Conservation (phyloP, 495 filamentous ascomycete species). For the Mytilinidion resinicola region DNA sequence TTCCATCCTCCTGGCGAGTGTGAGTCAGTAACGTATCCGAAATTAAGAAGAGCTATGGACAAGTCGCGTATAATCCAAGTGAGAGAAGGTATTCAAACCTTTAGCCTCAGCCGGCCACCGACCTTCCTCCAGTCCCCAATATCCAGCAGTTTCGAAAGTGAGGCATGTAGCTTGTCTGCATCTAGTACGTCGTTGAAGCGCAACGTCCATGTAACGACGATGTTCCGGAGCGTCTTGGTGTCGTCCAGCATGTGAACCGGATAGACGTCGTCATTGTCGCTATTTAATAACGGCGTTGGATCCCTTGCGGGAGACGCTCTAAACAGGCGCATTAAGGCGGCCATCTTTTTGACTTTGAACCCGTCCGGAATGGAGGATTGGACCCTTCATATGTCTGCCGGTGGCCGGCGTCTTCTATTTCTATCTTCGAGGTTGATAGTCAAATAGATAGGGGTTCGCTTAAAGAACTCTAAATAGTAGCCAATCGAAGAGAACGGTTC, state of each 20-base stretch:
- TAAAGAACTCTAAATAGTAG: too few species aligned
- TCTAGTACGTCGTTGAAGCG: slow-evolving; percentile 15
- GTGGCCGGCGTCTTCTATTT: too few species aligned
- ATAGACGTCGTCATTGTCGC: slow-evolving; percentile 5
- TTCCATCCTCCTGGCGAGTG: slow-evolving; percentile 1
- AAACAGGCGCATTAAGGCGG: not conserved
- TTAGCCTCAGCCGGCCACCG: slow-evolving; percentile 12
- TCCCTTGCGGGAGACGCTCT: not conserved
- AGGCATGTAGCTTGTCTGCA: slow-evolving; percentile 6
- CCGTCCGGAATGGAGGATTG: too few species aligned
- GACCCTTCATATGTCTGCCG: too few species aligned
- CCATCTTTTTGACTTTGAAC: too few species aligned
- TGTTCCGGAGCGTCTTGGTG: not conserved
- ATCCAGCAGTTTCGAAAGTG: slow-evolving; percentile 7
- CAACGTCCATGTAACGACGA: slow-evolving; percentile 9
- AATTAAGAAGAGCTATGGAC: not conserved
- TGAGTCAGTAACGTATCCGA: not conserved
- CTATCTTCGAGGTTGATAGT: too few species aligned
- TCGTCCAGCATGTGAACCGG: slow-evolving; percentile 12
- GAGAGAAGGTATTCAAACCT: not conserved
- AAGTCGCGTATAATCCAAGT: not conserved
- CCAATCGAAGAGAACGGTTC: too few species aligned
- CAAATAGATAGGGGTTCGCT: too few species aligned
- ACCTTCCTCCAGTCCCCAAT: slow-evolving; percentile 17
- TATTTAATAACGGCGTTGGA: not conserved